phyloP scores from a whole-genome alignment of 352 stramenopile genomes.

The Phytophthora chlamydospora region DNA sequence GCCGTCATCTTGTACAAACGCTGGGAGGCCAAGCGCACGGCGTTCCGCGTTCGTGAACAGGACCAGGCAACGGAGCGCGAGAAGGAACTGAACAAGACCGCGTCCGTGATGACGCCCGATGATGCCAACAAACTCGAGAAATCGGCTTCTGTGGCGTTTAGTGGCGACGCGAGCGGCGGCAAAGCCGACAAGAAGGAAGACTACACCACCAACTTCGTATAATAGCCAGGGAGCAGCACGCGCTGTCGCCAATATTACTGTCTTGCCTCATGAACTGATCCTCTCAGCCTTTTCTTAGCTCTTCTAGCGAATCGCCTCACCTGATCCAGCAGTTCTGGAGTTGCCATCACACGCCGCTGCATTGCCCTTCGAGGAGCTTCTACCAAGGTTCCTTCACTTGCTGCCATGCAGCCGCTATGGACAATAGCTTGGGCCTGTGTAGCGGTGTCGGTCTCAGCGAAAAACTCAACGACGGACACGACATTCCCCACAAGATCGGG shows the following conservation, averaged over 20 bases:
- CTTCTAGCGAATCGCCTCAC: background rate
- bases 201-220: conserved; percentile 46
- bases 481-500: conserved; percentile 40
- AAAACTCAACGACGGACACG: conserved; percentile 19
- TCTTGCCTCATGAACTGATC: conserved; percentile 20
- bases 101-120: conserved; percentile 26
- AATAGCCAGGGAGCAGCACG: background rate
- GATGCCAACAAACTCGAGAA: conserved; percentile 13
- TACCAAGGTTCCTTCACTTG: background rate
- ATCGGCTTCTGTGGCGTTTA: conserved; percentile 5
- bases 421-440: background rate
- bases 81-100: conserved; percentile 28
- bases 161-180: conserved; percentile 26
- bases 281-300: conserved; percentile 25
- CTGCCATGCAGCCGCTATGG: background rate
- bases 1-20: conserved; percentile 15
- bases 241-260: background rate
- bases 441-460: background rate
- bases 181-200: conserved; percentile 35
- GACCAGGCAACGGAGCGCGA: conserved; percentile 1
- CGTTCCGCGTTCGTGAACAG: background rate
- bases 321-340: conserved; percentile 12
- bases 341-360: background rate
- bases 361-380: no score
- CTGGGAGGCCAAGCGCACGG: conserved; percentile 8